phyloP scores from a whole-genome alignment of 495 filamentous ascomycete genomes.

The Friedmanniomyces simplex region DNA sequence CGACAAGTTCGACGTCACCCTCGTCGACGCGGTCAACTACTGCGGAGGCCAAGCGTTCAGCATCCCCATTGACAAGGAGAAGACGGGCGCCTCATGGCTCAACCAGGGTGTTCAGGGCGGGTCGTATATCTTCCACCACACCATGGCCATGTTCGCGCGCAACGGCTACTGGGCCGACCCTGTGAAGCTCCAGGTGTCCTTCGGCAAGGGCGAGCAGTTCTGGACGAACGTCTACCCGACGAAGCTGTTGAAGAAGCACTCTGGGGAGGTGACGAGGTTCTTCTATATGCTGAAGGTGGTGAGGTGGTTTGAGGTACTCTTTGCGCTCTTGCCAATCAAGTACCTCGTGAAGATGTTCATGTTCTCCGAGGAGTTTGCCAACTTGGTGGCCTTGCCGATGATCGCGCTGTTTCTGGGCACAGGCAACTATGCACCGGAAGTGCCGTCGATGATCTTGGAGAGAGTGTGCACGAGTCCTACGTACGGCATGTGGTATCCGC shows the following conservation, averaged over 20 bases:
- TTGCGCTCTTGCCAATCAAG: slow-evolving; percentile 65
- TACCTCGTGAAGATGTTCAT: slow-evolving; percentile 57
- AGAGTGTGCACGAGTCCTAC: slow-evolving; percentile 62
- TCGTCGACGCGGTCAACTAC: slow-evolving; percentile 57
- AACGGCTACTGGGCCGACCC: slow-evolving; percentile 58
- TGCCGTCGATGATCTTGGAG: slow-evolving; percentile 64
- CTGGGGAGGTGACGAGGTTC: slow-evolving; percentile 57
- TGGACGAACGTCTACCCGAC: slow-evolving; percentile 78
- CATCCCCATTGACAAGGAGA: slow-evolving; percentile 56
- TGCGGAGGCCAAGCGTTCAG: slow-evolving; percentile 77
- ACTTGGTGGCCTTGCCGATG: slow-evolving; percentile 62
- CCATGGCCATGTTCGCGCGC: slow-evolving; percentile 62
- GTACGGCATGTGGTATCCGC: slow-evolving; percentile 69
- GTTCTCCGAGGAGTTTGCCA: slow-evolving; percentile 64
- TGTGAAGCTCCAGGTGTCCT: slow-evolving; percentile 69
- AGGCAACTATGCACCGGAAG: slow-evolving; percentile 63
- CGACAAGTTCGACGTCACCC: slow-evolving; percentile 60
- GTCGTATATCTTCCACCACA: slow-evolving; percentile 69
- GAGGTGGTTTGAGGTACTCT: slow-evolving; percentile 57
- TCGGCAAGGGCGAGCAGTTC: slow-evolving; percentile 66
- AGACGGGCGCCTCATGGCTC: slow-evolving; percentile 62
- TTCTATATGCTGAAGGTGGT: slow-evolving; percentile 54
- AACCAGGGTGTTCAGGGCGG: slow-evolving; percentile 83
- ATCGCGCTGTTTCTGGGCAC: slow-evolving; percentile 67
- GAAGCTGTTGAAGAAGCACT: slow-evolving; percentile 50